Conservation (phyloP, 257 asterid genomes). For the Cordia subcordata region DNA sequence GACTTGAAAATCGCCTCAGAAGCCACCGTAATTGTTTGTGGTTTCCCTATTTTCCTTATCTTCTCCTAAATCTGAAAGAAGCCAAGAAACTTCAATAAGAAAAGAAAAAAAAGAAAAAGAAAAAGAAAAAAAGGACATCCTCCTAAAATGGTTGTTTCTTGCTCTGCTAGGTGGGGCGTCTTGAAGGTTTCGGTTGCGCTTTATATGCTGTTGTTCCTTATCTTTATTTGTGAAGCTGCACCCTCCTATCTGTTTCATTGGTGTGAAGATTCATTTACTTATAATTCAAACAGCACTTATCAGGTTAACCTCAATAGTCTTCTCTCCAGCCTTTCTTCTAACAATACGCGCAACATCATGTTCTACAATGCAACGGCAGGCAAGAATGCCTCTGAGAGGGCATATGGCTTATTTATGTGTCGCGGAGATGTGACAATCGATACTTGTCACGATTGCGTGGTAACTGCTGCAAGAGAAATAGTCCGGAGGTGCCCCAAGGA, state of each 20-base stretch:
- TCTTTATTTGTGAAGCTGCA: not conserved
- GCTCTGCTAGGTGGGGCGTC: no score
- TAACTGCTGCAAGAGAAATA: not conserved
- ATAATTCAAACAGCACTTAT: not conserved
- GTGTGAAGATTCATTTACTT: not conserved
- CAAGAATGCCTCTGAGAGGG: not conserved
- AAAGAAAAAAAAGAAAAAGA: no score
- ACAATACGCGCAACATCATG: slow-evolving; percentile 1
- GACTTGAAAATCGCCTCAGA: no score
- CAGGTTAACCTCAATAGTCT: slow-evolving; percentile 3
- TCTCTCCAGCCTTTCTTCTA: not conserved
- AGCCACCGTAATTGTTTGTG: no score
- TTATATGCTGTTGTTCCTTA: not conserved
- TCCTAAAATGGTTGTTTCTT: not conserved
- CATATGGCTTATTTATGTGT: not conserved
- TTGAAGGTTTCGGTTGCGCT: not conserved
- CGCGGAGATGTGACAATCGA: slow-evolving; percentile 12
- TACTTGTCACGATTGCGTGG: slow-evolving; percentile 13
- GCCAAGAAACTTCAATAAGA: no score
- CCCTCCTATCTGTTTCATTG: not conserved
- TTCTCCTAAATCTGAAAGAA: no score
- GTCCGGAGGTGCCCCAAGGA: slow-evolving; percentile 6
- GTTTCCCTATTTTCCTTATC: no score
- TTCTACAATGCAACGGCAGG: slow-evolving; percentile 16
- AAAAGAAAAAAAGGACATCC: not conserved